Conservation (phyloP, 2,329 filamentous ascomycete species). For the Amphichorda felina region DNA sequence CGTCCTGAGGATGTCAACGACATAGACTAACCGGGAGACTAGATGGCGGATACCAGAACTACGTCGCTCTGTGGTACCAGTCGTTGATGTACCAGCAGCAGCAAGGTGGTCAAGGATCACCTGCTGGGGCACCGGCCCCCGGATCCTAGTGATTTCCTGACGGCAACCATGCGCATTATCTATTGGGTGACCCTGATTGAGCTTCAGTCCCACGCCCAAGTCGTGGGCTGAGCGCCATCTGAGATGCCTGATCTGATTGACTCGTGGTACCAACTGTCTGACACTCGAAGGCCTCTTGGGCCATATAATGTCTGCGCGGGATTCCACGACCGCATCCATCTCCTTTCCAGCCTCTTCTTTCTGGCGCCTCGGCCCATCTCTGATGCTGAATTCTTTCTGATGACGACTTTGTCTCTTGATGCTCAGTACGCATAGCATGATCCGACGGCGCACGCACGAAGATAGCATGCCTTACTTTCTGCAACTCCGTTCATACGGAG, state of each 20-base stretch:
- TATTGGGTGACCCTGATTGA: conserved; percentile 21
- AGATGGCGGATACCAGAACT: conserved; percentile 75
- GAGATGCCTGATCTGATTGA: conserved; percentile 22
- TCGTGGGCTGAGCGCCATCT: conserved; percentile 11
- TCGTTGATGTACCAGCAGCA: conserved; percentile 38
- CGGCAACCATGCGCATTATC: conserved; percentile 9
- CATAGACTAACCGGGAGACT: conserved; percentile 10
- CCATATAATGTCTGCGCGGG: conserved; percentile 1
- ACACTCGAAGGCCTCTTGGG: background rate
- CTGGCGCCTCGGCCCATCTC: conserved; percentile 7
- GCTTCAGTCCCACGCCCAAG: conserved; percentile 10
- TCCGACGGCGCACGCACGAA: too few species aligned
- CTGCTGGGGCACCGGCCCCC: conserved; percentile 20
- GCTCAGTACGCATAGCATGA: background rate
- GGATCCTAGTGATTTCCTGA: conserved; percentile 21
- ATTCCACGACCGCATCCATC: conserved; percentile 11
- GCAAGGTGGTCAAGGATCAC: conserved; percentile 21
- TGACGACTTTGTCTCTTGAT: background rate
- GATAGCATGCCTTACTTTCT: too few species aligned
- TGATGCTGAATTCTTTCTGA: conserved; percentile 8
- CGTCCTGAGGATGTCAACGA: too few species aligned
- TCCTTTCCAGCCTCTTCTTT: conserved; percentile 11
- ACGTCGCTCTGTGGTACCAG: conserved; percentile 71
- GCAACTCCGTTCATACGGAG: too few species aligned
- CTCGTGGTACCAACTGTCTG: conserved; percentile 8